Conservation (phyloP, 2,329 filamentous ascomycete species). For the Xylaria sp. region DNA sequence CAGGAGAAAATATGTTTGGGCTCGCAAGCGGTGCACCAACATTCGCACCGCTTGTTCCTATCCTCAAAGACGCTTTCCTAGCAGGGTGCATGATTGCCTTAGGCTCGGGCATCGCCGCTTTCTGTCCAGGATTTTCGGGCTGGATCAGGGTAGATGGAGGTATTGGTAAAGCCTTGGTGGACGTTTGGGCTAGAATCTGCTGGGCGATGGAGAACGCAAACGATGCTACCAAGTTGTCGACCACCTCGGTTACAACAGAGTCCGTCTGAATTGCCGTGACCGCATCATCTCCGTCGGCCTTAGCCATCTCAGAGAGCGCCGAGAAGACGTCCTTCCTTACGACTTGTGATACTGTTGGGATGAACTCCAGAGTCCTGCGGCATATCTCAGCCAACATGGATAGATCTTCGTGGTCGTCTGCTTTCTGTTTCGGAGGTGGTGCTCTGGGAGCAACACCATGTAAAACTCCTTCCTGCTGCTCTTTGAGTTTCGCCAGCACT, state of each 20-base stretch:
- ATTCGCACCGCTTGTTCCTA: conserved; percentile 38
- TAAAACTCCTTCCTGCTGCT: conserved; percentile 62
- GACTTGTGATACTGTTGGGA: conserved; percentile 76
- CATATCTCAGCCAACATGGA: conserved; percentile 84
- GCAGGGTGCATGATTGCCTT: conserved; percentile 73
- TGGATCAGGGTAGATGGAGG: conserved; percentile 58
- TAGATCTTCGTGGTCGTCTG: conserved; percentile 71
- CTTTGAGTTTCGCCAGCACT: conserved; percentile 62
- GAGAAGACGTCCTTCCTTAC: conserved; percentile 76
- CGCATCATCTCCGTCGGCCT: conserved; percentile 41
- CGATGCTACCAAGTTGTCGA: conserved; percentile 76
- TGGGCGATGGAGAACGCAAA: conserved; percentile 78
- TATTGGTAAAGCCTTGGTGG: conserved; percentile 68
- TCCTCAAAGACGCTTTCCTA: conserved; percentile 62
- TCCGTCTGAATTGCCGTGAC: conserved; percentile 32
- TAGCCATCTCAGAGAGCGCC: conserved; percentile 53
- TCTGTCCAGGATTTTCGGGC: conserved; percentile 58
- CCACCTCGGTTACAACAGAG: conserved; percentile 51
- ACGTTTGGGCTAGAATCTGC: conserved; percentile 76
- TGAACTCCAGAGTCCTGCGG: conserved; percentile 78
- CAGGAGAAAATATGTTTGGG: conserved; percentile 58
- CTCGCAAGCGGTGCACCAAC: conserved; percentile 46
- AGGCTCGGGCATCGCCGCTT: conserved; percentile 65
- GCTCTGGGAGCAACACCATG: conserved; percentile 59
- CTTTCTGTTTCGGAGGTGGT: conserved; percentile 51